Conservation (phyloP, 805 yeast species). For the Suhomyces pyralidae region DNA sequence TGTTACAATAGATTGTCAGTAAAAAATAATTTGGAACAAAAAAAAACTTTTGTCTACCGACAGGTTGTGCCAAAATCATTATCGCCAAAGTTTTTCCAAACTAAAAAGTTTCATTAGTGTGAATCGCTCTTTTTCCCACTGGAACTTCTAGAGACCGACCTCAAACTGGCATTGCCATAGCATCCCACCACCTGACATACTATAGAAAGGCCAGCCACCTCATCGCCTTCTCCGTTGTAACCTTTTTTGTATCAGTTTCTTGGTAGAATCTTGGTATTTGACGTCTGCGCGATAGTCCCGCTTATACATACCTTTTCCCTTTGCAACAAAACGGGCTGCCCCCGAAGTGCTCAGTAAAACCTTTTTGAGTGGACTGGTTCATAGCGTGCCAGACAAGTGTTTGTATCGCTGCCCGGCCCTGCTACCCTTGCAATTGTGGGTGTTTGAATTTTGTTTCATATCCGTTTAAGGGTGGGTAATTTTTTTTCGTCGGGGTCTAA, state of each 20-base stretch:
- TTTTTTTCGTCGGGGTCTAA: not conserved
- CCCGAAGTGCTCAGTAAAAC: not conserved
- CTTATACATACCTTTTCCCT: constrained; percentile 2
- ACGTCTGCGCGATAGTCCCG: constrained; percentile 1
- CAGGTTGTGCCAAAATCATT: not conserved
- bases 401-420: not conserved
- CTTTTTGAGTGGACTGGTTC: not conserved
- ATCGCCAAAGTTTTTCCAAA: not conserved
- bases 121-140: not conserved
- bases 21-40: not conserved
- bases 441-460: not conserved
- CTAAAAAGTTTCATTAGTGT: not conserved
- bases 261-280: not conserved
- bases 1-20: no score
- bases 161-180: not conserved
- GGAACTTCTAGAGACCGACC: not conserved
- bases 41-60: not conserved
- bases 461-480: not conserved
- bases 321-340: not conserved
- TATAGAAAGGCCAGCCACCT: no score
- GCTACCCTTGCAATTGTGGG: not conserved
- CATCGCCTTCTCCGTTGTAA: no score
- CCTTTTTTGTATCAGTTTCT: not conserved
- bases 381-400: not conserved
- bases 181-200: not conserved